phyloP scores from a whole-genome alignment of 2,329 filamentous ascomycete genomes.

The Curvularia sp. region DNA sequence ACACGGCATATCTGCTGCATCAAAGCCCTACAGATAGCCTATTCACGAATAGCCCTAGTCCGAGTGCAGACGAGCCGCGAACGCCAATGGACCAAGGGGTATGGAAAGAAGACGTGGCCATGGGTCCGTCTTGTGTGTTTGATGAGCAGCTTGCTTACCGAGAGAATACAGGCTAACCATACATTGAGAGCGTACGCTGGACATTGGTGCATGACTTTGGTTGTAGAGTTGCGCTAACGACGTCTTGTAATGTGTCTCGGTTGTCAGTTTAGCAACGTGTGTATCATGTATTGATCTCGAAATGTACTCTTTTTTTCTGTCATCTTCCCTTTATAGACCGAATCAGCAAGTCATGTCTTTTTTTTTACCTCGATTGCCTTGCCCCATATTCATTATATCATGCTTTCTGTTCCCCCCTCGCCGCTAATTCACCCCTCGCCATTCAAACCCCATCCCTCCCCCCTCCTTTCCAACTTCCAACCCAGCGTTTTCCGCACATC shows the following conservation, averaged over 20 bases:
- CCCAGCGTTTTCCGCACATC: no score
- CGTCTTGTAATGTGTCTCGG: background rate
- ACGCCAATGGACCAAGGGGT: conserved; percentile 26
- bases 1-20: conserved; percentile 29
- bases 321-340: no score
- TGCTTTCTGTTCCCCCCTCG: no score
- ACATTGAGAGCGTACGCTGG: no score
- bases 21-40: conserved; percentile 32
- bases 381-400: no score
- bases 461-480: no score
- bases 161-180: conserved; percentile 14
- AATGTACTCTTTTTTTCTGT: no score
- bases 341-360: no score
- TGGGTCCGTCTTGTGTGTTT: conserved; percentile 13
- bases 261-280: background rate
- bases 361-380: no score
- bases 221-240: background rate
- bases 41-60: conserved; percentile 34
- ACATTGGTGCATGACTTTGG: background rate
- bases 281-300: no score
- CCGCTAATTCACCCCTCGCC: no score
- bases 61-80: conserved; percentile 28
- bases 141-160: conserved; percentile 18
- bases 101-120: conserved; percentile 25
- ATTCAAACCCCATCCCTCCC: no score